Conservation (phyloP, 352 stramenopile genomes). For the Pythium diclinum region DNA sequence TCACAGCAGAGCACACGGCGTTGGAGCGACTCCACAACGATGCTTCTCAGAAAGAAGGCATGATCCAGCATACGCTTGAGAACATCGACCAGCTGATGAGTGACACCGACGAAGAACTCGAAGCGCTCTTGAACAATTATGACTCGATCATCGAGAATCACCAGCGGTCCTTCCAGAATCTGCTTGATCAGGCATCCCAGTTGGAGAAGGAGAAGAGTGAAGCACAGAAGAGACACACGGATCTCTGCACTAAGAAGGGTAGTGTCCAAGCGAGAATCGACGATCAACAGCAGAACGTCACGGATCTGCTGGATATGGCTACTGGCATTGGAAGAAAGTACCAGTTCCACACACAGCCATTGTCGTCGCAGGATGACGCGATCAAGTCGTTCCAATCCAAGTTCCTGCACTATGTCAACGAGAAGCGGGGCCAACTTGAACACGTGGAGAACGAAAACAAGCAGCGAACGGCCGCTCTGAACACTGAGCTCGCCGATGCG, state of each 20-base stretch:
- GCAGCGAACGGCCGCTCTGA: slow-evolving; percentile 44
- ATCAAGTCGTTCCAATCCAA: slow-evolving; percentile 47
- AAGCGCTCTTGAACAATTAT: slow-evolving; percentile 50
- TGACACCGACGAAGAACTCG: slow-evolving; percentile 62
- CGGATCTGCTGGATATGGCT: slow-evolving; percentile 44
- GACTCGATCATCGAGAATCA: slow-evolving; percentile 52
- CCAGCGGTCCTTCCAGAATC: slow-evolving; percentile 24
- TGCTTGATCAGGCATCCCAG: slow-evolving; percentile 37
- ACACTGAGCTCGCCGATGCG: slow-evolving; percentile 43
- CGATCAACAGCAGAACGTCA: slow-evolving; percentile 34
- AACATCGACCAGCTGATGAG: slow-evolving; percentile 74
- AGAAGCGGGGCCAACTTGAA: slow-evolving; percentile 42
- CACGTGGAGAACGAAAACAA: slow-evolving; percentile 39
- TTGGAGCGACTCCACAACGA: slow-evolving; percentile 40
- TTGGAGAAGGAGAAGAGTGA: slow-evolving; percentile 31
- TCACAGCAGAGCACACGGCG: slow-evolving; percentile 32
- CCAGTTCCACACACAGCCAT: slow-evolving; percentile 44
- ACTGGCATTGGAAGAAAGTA: slow-evolving; percentile 53
- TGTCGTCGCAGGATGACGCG: slow-evolving; percentile 54
- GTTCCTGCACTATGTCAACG: slow-evolving; percentile 43
- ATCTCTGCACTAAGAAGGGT: slow-evolving; percentile 38
- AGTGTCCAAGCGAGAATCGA: slow-evolving; percentile 55
- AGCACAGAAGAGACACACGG: slow-evolving; percentile 34
- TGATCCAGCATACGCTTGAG: slow-evolving; percentile 33
- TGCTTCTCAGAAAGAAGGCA: slow-evolving; percentile 38